Conservation (phyloP, 108 stramenopile genomes). For the Skeletonema potamos region DNA sequence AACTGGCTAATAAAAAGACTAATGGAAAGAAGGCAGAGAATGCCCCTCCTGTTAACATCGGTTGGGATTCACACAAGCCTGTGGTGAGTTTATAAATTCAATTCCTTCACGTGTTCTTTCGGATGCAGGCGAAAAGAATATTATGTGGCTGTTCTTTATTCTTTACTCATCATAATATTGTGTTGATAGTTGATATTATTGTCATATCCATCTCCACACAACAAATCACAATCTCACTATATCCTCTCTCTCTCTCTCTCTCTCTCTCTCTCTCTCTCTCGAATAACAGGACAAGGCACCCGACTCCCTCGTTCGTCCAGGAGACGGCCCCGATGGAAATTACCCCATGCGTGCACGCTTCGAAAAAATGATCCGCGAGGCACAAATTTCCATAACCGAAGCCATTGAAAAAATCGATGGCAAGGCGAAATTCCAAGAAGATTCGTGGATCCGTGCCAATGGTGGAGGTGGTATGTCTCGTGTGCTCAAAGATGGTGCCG, state of each 20-base stretch:
- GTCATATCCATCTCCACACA: neutral
- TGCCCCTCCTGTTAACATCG: slow-evolving; percentile 79
- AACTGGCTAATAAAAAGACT: slow-evolving; percentile 29
- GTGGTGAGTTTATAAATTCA: slow-evolving; percentile 57
- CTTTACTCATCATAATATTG: too few species aligned
- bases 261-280: neutral
- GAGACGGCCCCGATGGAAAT: slow-evolving; percentile 94
- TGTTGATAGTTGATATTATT: too few species aligned
- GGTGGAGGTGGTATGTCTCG: slow-evolving; percentile 97
- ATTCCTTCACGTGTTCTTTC: too few species aligned
- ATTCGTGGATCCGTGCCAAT: slow-evolving; percentile 92
- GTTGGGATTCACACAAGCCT: slow-evolving; percentile 90
- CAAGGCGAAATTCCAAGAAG: slow-evolving; percentile 86
- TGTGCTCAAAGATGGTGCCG: slow-evolving; percentile 90
- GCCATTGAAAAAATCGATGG: slow-evolving; percentile 94
- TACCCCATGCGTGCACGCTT: slow-evolving; percentile 93
- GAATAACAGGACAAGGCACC: slow-evolving; percentile 41
- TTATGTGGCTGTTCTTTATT: too few species aligned
- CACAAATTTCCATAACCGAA: slow-evolving; percentile 90
- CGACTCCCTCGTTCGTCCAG: slow-evolving; percentile 76
- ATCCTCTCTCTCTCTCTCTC: neutral
- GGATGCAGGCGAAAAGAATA: too few species aligned
- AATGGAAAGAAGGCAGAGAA: slow-evolving; percentile 62
- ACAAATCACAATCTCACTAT: neutral
- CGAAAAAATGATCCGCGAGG: slow-evolving; percentile 90